Conservation (phyloP, 73 alveolate genomes). For the Paramecium bursaria region DNA sequence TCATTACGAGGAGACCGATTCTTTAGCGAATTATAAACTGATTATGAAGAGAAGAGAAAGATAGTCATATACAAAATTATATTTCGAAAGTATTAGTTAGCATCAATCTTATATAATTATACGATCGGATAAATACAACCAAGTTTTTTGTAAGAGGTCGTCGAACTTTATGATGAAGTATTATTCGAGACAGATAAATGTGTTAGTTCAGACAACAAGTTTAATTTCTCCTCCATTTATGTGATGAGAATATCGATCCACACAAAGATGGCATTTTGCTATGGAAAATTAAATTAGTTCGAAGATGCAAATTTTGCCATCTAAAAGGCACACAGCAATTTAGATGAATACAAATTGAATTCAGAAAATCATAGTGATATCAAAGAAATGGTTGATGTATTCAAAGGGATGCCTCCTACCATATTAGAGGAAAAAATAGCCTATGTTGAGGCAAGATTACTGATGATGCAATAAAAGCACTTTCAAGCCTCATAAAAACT, state of each 20-base stretch:
- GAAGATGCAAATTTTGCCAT: slow-evolving; percentile 25
- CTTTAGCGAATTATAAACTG: not conserved
- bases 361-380: slow-evolving; percentile 13
- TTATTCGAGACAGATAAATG: no score
- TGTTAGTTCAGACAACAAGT: not conserved
- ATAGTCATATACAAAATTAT: slow-evolving; percentile 46
- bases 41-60: not conserved
- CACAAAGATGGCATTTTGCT: slow-evolving; percentile 46
- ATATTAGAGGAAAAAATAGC: slow-evolving; percentile 19
- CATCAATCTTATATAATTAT: slow-evolving; percentile 29
- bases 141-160: slow-evolving; percentile 38
- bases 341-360: not conserved
- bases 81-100: slow-evolving; percentile 49
- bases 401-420: slow-evolving; percentile 17
- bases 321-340: not conserved
- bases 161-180: slow-evolving; percentile 11
- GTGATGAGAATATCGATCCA: slow-evolving; percentile 16
- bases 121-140: slow-evolving; percentile 12
- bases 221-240: slow-evolving; percentile 24
- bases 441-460: slow-evolving; percentile 26
- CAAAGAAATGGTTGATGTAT: slow-evolving; percentile 25
- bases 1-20: not conserved
- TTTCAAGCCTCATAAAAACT: slow-evolving; percentile 15
- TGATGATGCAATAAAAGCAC: slow-evolving; percentile 11
- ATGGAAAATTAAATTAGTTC: slow-evolving; percentile 18